Evolutionary conservation across 2,329 filamentous ascomycete genomes (phyloP), one percentile per base, ranked within the genome.

Genomic region (Graphilbum sp.): DNA sequence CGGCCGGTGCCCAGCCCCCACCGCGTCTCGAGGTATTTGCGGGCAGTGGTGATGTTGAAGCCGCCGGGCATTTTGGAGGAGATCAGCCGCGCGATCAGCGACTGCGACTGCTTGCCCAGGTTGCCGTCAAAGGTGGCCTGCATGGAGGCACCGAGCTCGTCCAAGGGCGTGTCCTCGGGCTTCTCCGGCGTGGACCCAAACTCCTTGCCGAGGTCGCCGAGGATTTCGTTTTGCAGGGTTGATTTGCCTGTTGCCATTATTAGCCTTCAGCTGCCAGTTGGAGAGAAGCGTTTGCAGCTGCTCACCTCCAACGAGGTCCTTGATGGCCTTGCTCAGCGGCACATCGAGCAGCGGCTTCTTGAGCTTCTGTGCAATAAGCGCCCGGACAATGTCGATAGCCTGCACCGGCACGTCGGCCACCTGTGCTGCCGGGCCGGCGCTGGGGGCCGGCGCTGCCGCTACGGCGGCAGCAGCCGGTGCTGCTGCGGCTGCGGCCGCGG

Each of bases 41-140:
- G 75, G 34, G 92, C 84, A 12, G 85, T 72, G 53, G 88, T 96
- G 58, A 96, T 96, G 59, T 96, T 98, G 74, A 98, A 98, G 45
- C 90, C 90, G 64, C 88, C 90, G 35, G 90, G 90, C 90, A 98
- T 98, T 65, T 98, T 98, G 23, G 90, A 95, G 2, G 90, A 96
- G 32, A 98, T 90, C 56, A 98, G 67, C 49, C 90, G 80, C 36
- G 90, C 90, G 57, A 98, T 80, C 41, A 98, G 72, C 3, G 87
- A 92, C 38, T 83, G 80, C 0, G 90, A 93, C 50, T 95, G 87
- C 64, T 98, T 98, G 59, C 90, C 90, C 44, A 98, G 75, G 63
- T 94, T 88, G 50, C 90, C 90, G 62, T 95, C 90, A 64, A 98
- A 98, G n/a, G 88, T 96, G 34, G 84, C 79, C 63, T 98, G 90